Evolutionary conservation across 2,329 filamentous ascomycete genomes (phyloP), one percentile per base, ranked within the genome.

Genomic region (Seiridium cupressi): DNA sequence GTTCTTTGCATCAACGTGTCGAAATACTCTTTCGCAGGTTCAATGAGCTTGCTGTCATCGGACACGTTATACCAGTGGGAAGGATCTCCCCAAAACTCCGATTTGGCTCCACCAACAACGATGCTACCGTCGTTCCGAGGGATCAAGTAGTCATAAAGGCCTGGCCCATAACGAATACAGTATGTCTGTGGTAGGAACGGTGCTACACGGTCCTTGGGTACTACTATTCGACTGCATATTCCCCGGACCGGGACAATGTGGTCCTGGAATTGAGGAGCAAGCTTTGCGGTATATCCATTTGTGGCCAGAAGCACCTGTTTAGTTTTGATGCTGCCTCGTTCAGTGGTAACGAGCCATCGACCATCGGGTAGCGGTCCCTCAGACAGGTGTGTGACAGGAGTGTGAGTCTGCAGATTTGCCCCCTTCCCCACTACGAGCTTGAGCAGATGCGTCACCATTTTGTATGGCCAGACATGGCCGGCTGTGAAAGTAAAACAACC

Each of bases 291-390:
- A 55, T 76, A 76, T 13, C 57, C 74, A 57, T 76, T 76, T 35
- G 68, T 75, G 31, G 74, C 73, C 47, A 69, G 67, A 3, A 76
- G 60, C 5, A 76, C 76, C 40, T 80, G 81, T 31, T 75, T 76
- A 2, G 88, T 76, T 4, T 64, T 67, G 61, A 89, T 80, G 0
- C 61, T 69, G 11, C 87, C 88, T 36, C 86, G 79, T 0, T 76
- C 69, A 1, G 86, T 89, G 5, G 76, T 68, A 2, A 86, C 71
- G 1, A 68, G 75, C 73, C 81, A 84, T 2, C 58, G 44, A 5
- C 66, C 64, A 13, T 63, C 61, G 3, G 63, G 56, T 40, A 62
- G 55, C 1, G 57, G 11, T 5, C 58, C 54, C 1, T 62, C 57
- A 2, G 62, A 60, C 3, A 72, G 53, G 8, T 61, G 44, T 5